Evolutionary conservation across 805 yeast species (phyloP), one percentile per base, ranked within the genome.

Genomic region (Clavispora santaluciae): DNA sequence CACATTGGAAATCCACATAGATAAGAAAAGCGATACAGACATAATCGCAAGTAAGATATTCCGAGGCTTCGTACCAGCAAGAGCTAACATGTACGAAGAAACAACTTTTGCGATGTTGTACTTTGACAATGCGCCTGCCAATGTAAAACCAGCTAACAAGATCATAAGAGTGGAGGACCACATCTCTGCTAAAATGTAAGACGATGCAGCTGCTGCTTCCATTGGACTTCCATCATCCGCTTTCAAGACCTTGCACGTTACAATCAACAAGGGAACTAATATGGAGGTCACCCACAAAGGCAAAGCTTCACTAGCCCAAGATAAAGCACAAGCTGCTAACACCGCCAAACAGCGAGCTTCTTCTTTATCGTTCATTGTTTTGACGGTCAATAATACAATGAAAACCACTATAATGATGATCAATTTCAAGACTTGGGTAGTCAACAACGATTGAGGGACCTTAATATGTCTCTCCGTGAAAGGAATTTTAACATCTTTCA

Each of bases 1-100:
- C 33, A 91, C 98, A 60, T 91, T 91, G 20, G 95, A 84, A 29
- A 91, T 93, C 95, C 96, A 90, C 87, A 91, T 89, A 5, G 95
- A 81, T 30, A 86, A 80, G 54, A 91, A 79, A 29, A 90, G 69
- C 0, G 97, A 86, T 23, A 91, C 91, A 35, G 75, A 66, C 97
- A 93, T 88, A 45, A 88, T 81, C 4, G 91, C 78, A 33, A 90
- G 63, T 25, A 90, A 66, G 17, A 91, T 83, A 29, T 77, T 73
- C 24, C 83, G 74, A 9, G 98, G 98, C 48, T 82, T 79, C 4
- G 91, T 85, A 9, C 97, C 96, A 2, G 95, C 95, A 37, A 77
- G 74, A 2, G 89, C 78, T 42, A 93, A 68, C 44, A 91, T 81
- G 62, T 78, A 78, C 0, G 96, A 86, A 5, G 96, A 89, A 22